Evolutionary conservation across 345 rosid species (phyloP), one percentile per base, ranked within the genome.

Genomic region (Melaleuca quinquenervia): DNA sequence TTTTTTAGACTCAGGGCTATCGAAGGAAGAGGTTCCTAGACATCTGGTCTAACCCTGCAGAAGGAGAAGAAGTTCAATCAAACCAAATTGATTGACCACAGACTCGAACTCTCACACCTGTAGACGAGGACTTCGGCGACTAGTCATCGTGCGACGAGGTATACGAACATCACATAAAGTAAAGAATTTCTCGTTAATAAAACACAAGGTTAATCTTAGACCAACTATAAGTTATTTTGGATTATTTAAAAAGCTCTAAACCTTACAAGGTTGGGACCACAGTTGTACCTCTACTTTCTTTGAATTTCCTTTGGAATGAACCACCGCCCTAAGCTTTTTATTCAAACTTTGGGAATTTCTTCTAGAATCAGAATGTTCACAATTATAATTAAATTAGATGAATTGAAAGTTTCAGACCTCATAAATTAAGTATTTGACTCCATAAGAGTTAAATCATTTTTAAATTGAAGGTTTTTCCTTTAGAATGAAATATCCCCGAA

Each of bases 51-150:
- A 6, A 36, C 7, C 21, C 45, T 70, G 32, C 8, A 32, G 48
- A 1, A 16, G 1, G 48, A 70, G 36, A 32, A 70, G 48, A 70
- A 36, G 78, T 7, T 18, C 48, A 36, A 36, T 41, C 2, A 32
- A 1, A 70, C 24, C 26, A 3, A 3, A 70, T 70, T 8, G 13
- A 70, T 16, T 32, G 12, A 32, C 41, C 45, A 18, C 2, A 16
- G 22, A 70, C 18, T 12, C 2, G 3, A 70, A 32, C 6, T 8
- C 78, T 24, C 0, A 0, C 78, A 4, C 24, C 20, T 3, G 7
- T 32, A 70, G 13, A 36, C 24, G 32, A n/a, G n/a, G n/a, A 70
- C 36, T 16, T 70, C 1, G 7, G 48, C 6, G 3, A 70, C 48
- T 70, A 70, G 26, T 45, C 24, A 70, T 32, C 6, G 2, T 18